Base-by-base conservation (phyloP, 2,329 filamentous ascomycete species). In the Colletotrichum horii region DNA sequence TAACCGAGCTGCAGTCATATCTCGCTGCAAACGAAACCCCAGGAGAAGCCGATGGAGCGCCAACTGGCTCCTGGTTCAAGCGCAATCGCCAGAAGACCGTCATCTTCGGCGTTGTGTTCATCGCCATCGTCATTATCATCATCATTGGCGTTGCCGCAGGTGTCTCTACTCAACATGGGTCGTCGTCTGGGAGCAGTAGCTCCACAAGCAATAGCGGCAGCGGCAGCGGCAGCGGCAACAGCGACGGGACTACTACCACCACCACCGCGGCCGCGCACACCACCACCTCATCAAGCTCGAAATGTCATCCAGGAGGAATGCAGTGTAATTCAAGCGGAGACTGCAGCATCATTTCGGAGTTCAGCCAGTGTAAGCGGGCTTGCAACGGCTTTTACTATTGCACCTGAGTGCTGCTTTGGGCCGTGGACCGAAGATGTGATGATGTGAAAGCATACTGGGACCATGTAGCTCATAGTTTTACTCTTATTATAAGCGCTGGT, bases 361-460 rank as follows among this genome's bases (percentile, higher is more conserved):
- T 52, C 12, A 52, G 43, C 12, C 43, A 52, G 43, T 52, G 43
- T 22, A 52, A 52, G 4, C n/a, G 43, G n/a, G 43, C 43, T 52
- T 52, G 43, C 43, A 52, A 52, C 43, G 43, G 43, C 4, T 52
- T 22, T 52, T 52, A 1, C 43, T 52, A 52, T 22, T 52, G 43
- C 43, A 22, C 38, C 3, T 48, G 19, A 48, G 19, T 2, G 3
- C 9, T 48, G 3, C 38, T n/a, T 48, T 24, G 43, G 43, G n/a
- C 0, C 6, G n/a, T 8, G n/a, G 11, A 52, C 11, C 4, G 12
- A 52, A 8, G 43, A 4, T 4, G 1, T 48, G 19, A n/a, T n/a
- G n/a, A n/a, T n/a, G n/a, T n/a, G n/a, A n/a, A n/a, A n/a, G n/a
- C n/a, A n/a, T 2, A 48, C n/a, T 48, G 22, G 19, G 7, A 22